phyloP scores from a whole-genome alignment of 23 red algal species.

The Gracilaria domingensis region DNA sequence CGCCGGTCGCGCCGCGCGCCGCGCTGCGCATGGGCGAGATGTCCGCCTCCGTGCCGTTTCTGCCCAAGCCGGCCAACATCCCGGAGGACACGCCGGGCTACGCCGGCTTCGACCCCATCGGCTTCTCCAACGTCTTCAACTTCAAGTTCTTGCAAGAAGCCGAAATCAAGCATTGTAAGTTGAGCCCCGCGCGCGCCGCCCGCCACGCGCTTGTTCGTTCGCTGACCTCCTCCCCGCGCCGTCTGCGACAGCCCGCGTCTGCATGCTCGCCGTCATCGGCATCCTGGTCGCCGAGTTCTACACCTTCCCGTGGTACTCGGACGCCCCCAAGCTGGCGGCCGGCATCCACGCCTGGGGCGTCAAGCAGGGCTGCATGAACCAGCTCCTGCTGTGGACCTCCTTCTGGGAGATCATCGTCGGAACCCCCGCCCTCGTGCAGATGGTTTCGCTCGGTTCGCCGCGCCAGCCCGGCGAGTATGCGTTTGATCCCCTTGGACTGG shows the following conservation, averaged over 20 bases:
- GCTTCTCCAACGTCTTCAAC: conserved; percentile 86
- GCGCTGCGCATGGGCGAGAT: conserved; percentile 37
- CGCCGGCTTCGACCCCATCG: conserved; percentile 89
- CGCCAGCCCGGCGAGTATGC: conserved; percentile 84
- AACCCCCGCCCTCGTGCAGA: conserved; percentile 88
- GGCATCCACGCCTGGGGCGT: conserved; percentile 91
- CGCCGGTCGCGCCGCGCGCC: background rate
- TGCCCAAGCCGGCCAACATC: conserved; percentile 41
- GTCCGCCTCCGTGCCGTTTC: conserved; percentile 54
- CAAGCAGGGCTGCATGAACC: conserved; percentile 80
- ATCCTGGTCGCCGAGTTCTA: conserved; percentile 82
- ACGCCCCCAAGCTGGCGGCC: conserved; percentile 50
- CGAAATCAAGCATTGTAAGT: conserved; percentile 91
- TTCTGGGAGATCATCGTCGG: conserved; percentile 90
- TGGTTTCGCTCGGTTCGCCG: conserved; percentile 65
- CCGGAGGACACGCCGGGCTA: conserved; percentile 30
- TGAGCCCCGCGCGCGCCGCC: background rate
- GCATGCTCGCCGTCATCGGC: conserved; percentile 92
- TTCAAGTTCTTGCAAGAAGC: conserved; percentile 92
- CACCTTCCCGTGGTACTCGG: conserved; percentile 88
- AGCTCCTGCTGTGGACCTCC: conserved; percentile 91
- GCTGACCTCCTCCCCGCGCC: background rate
- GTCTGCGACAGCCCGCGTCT: conserved; percentile 37
- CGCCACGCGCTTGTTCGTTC: background rate
- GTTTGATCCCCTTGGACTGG: conserved; percentile 90